Conservation (phyloP, 208 protist species). For the Acanthamoeba royreba region DNA sequence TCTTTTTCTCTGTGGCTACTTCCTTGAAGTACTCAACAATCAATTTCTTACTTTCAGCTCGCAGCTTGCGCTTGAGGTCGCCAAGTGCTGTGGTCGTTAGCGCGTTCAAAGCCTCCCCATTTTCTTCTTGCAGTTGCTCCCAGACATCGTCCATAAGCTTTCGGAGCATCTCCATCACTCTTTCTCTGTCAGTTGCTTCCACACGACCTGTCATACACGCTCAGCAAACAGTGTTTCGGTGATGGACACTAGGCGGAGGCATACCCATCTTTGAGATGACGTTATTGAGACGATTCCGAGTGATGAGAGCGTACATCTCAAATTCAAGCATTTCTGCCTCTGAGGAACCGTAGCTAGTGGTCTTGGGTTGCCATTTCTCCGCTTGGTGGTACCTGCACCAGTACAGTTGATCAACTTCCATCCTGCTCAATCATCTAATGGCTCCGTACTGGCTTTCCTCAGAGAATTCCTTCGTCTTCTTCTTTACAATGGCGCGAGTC, state of each 20-base stretch:
- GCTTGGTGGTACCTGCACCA: neutral
- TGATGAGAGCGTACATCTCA: neutral
- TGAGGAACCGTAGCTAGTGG: neutral
- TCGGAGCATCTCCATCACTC: neutral
- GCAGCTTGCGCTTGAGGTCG: neutral
- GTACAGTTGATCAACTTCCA: neutral
- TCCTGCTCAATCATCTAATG: neutral
- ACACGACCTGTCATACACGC: neutral
- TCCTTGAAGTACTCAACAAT: neutral
- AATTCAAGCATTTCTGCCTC: neutral
- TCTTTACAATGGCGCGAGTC: constrained; percentile 1
- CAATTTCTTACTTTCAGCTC: neutral
- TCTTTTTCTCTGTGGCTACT: neutral
- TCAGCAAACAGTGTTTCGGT: neutral
- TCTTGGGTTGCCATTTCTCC: neutral
- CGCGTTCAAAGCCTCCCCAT: neutral
- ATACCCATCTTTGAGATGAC: neutral
- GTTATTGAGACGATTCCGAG: neutral
- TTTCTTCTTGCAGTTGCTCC: neutral
- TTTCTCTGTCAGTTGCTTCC: neutral
- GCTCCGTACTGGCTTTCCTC: neutral
- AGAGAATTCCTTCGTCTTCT: neutral
- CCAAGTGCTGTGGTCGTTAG: neutral
- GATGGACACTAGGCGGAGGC: neutral
- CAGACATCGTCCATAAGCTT: neutral